Evolutionary conservation across 2,329 filamentous ascomycete genomes (phyloP).

Genomic region (Cryoendolithus antarcticus): DNA sequence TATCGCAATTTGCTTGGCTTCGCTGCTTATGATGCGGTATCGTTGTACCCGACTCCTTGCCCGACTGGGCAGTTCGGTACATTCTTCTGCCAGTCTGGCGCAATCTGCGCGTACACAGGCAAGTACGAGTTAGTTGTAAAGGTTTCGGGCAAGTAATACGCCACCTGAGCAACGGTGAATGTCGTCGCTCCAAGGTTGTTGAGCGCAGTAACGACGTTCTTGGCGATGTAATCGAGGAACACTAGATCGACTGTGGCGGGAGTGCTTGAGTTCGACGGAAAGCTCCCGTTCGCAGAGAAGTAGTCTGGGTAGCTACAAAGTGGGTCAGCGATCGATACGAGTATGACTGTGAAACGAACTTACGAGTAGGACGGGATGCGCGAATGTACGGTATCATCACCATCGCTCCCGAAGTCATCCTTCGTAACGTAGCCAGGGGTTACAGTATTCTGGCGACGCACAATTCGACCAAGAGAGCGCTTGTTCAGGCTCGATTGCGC

Average conservation of each 20-base stretch:
- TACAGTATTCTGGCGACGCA: slow-evolving; percentile 37
- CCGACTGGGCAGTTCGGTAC: slow-evolving; percentile 29
- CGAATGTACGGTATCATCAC: slow-evolving; percentile 44
- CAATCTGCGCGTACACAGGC: slow-evolving; percentile 27
- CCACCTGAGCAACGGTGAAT: slow-evolving; percentile 21
- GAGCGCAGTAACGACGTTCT: slow-evolving; percentile 25
- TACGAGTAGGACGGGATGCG: slow-evolving; percentile 32
- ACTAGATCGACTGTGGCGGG: slow-evolving; percentile 40
- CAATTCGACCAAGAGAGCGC: slow-evolving; percentile 27
- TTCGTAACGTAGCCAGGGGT: slow-evolving; percentile 42
- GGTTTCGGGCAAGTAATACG: slow-evolving; percentile 26
- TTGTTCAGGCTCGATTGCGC: slow-evolving; percentile 18
- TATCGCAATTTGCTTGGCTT: no score
- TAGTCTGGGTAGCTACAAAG: slow-evolving; percentile 28
- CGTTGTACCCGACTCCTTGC: slow-evolving; percentile 10
- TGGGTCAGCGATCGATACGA: no score
- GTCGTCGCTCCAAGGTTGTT: slow-evolving; percentile 22
- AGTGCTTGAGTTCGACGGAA: slow-evolving; percentile 30
- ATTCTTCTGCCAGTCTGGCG: slow-evolving; percentile 26
- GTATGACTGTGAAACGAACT: no score
- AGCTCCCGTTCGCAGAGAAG: slow-evolving; percentile 38
- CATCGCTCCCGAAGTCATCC: slow-evolving; percentile 45
- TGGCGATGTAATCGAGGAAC: slow-evolving; percentile 39
- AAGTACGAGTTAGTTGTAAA: slow-evolving; percentile 33
- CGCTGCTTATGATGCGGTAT: slow-evolving; percentile 1